A percentile compares a stretch with the other conserved stretches of the same genome.
phyloP scores from a whole-genome alignment of 352 stramenopile species.

The Achlya hypogyna region DNA sequence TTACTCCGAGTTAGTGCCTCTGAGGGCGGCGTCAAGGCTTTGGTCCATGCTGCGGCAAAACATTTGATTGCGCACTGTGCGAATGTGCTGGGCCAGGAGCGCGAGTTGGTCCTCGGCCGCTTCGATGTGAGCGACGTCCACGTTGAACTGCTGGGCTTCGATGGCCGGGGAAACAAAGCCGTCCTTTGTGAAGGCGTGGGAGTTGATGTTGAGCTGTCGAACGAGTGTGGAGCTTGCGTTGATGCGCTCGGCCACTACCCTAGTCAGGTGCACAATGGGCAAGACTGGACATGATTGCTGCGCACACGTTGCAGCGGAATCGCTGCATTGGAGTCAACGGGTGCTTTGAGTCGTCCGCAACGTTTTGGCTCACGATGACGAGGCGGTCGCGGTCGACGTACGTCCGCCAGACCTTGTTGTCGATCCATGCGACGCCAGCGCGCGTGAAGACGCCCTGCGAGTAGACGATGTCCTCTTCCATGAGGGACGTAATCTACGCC shows the following conservation, averaged over 20 bases:
- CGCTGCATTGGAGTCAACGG: background rate
- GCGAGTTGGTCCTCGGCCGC: background rate
- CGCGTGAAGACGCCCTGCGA: background rate
- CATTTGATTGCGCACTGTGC: background rate
- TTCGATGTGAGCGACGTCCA: background rate
- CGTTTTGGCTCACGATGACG: conserved; percentile 2
- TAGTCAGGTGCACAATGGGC: background rate
- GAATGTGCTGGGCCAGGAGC: background rate
- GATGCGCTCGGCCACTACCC: background rate
- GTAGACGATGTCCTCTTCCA: conserved; percentile 4
- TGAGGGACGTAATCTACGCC: background rate
- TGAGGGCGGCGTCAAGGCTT: background rate
- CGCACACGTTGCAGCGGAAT: background rate
- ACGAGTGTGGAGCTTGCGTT: background rate
- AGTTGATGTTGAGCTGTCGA: conserved; percentile 4
- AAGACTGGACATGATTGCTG: background rate
- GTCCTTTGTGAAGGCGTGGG: background rate
- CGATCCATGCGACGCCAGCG: background rate
- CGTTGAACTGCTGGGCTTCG: background rate
- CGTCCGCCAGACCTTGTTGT: conserved; percentile 5
- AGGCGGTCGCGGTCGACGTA: background rate
- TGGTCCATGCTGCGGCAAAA: background rate
- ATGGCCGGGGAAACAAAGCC: background rate
- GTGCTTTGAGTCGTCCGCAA: background rate
- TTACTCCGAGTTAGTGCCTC: too few species aligned